phyloP scores from a whole-genome alignment of 805 yeast genomes.

The Tetrapisispora fleetii region DNA sequence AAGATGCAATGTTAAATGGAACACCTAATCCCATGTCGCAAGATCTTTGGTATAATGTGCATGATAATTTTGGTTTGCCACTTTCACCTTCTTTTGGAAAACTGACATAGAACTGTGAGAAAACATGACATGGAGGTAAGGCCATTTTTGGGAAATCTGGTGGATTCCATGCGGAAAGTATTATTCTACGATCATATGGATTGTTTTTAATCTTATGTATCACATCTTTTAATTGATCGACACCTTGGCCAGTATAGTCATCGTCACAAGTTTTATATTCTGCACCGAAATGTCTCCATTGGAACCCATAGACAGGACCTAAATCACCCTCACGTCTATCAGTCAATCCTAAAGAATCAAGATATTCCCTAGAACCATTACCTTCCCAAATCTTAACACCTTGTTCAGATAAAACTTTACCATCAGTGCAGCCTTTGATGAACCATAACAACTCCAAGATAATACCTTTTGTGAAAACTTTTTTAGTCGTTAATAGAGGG shows the following conservation, averaged over 20 bases:
- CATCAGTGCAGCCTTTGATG: slow-evolving; percentile 81
- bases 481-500: slow-evolving; percentile 88
- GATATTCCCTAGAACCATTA: slow-evolving; percentile 85
- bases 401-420: slow-evolving; percentile 60
- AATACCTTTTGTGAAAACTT: slow-evolving; percentile 82
- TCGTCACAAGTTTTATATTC: slow-evolving; percentile 77
- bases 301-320: slow-evolving; percentile 98
- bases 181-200: slow-evolving; percentile 91
- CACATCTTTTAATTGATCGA: slow-evolving; percentile 77
- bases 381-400: slow-evolving; percentile 99
- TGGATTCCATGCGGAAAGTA: slow-evolving; percentile 97
- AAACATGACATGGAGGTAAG: slow-evolving; percentile 95
- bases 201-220: slow-evolving; percentile 72
- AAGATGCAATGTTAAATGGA: slow-evolving; percentile 95
- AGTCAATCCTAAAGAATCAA: slow-evolving; percentile 72
- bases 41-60: slow-evolving; percentile 90
- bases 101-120: slow-evolving; percentile 88
- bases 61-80: slow-evolving; percentile 61
- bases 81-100: slow-evolving; percentile 45
- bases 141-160: slow-evolving; percentile 93
- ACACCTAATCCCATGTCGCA: slow-evolving; percentile 99
- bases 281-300: slow-evolving; percentile 99
- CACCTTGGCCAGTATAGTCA: slow-evolving; percentile 81
- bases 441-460: slow-evolving; percentile 91
- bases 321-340: slow-evolving; percentile 85